A percentile compares a stretch with the other conserved stretches of the same genome.
phyloP scores from a whole-genome alignment of 2,329 filamentous ascomycete genomes.

The Curvularia spicifera region DNA sequence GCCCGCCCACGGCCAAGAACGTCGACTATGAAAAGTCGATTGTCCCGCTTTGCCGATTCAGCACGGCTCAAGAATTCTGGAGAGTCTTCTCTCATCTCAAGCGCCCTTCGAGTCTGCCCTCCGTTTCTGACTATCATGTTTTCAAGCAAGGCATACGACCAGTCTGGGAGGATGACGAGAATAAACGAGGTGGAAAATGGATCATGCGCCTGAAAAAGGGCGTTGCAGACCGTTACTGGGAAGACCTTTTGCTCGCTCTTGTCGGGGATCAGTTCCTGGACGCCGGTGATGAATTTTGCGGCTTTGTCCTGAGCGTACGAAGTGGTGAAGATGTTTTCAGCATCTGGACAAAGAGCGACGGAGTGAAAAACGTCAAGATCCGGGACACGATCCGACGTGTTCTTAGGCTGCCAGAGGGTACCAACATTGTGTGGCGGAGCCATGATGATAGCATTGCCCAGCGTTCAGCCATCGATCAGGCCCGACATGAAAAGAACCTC shows the following conservation, averaged over 20 bases:
- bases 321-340: conserved; percentile 97
- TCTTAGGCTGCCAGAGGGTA: conserved; percentile 84
- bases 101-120: conserved; percentile 82
- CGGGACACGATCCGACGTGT: conserved; percentile 95
- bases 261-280: conserved; percentile 94
- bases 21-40: conserved; percentile 98
- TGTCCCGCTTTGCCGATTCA: conserved; percentile 81
- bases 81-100: conserved; percentile 87
- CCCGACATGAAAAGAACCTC: conserved; percentile 79
- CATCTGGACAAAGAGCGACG: conserved; percentile 95
- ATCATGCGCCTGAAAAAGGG: conserved; percentile 97
- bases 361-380: conserved; percentile 93
- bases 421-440: conserved; percentile 91
- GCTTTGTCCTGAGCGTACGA: conserved; percentile 89
- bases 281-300: conserved; percentile 91
- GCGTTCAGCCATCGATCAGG: conserved; percentile 86
- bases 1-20: conserved; percentile 94
- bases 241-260: conserved; percentile 87
- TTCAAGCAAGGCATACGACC: conserved; percentile 96
- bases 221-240: conserved; percentile 95
- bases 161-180: conserved; percentile 98
- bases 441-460: conserved; percentile 96
- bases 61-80: conserved; percentile 90
- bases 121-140: conserved; percentile 96
- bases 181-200: conserved; percentile 97